These are phyloP conservation scores for Phylloporus rhodoxanthus DNA, from an alignment of 768 basidiomycete genomes.

Conservation along the genomic window DNA sequence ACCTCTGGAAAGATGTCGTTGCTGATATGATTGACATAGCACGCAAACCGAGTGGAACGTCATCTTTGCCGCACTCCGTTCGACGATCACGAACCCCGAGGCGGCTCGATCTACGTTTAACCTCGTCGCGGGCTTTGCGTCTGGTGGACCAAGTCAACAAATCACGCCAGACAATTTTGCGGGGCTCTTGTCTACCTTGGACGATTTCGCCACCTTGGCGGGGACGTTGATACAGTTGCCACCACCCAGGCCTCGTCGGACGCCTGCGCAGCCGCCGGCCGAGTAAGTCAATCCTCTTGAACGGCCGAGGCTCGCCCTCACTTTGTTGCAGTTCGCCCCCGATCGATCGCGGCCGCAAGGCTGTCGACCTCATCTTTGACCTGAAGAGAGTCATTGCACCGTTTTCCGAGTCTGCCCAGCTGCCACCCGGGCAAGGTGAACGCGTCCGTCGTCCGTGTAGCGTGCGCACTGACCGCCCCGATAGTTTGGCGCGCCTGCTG, in stretches of 20 bases:
- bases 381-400: conserved; percentile 60
- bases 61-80: conserved; percentile 80
- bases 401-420: conserved; percentile 47
- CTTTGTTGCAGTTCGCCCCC: conserved; percentile 52
- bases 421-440: conserved; percentile 32
- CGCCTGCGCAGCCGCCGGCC: conserved; percentile 43
- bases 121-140: conserved; percentile 60
- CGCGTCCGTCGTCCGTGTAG: conserved; percentile 1
- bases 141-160: conserved; percentile 53
- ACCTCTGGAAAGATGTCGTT: neutral
- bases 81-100: conserved; percentile 79
- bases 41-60: conserved; percentile 97
- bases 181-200: conserved; percentile 73
- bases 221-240: conserved; percentile 56
- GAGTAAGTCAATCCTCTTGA: conserved; percentile 40
- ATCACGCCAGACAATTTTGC: conserved; percentile 75
- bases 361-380: conserved; percentile 74
- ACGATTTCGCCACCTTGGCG: conserved; percentile 80
- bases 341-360: conserved; percentile 74
- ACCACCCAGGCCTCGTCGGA: conserved; percentile 47
- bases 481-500: conserved; percentile 73
- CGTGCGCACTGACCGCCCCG: conserved; percentile 13
- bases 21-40: conserved; percentile 35
- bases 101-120: conserved; percentile 83
- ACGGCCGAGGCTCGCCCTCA: neutral